phyloP scores from a whole-genome alignment of 345 rosid genomes.

The Bretschneidera sinensis region DNA sequence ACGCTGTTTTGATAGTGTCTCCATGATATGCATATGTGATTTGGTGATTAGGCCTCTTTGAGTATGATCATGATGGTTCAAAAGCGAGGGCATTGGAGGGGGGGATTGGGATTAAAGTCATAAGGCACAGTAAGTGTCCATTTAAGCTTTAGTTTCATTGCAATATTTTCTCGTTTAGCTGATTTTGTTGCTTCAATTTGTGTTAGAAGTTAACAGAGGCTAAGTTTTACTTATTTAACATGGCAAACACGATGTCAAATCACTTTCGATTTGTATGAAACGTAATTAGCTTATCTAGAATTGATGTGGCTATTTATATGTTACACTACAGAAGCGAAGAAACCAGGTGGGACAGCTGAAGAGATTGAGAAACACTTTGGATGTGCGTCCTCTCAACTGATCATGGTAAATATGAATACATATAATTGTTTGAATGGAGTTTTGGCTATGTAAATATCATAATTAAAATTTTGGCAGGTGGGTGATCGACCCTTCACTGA shows the following conservation, averaged over 20 bases:
- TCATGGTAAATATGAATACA: constrained; percentile 51
- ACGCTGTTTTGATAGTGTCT: constrained; percentile 1
- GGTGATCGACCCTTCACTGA: constrained; percentile 98
- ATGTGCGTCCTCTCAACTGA: constrained; percentile 65
- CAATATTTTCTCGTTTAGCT: too few relatives aligned
- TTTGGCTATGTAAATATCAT: constrained; percentile 9
- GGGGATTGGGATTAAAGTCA: constrained; percentile 81
- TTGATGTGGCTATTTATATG: constrained; percentile 13
- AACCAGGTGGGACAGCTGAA: constrained; percentile 93
- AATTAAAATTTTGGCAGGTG: constrained; percentile 46
- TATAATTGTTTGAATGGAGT: constrained; percentile 12
- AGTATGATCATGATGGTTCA: constrained; percentile 81
- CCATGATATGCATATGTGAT: constrained; percentile 8
- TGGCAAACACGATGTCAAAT: neutral
- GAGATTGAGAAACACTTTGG: constrained; percentile 96
- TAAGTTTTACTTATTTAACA: neutral
- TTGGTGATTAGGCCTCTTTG: constrained; percentile 58
- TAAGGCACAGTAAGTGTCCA: constrained; percentile 68
- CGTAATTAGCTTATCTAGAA: neutral
- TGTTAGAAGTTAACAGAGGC: neutral
- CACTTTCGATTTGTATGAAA: constrained; percentile 1
- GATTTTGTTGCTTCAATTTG: neutral
- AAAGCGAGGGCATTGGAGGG: constrained; percentile 83
- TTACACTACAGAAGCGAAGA: constrained; percentile 58
- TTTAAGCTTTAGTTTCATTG: too few relatives aligned